Conservation (phyloP, 2,329 filamentous ascomycete species). For the Calonectria fujianensis region DNA sequence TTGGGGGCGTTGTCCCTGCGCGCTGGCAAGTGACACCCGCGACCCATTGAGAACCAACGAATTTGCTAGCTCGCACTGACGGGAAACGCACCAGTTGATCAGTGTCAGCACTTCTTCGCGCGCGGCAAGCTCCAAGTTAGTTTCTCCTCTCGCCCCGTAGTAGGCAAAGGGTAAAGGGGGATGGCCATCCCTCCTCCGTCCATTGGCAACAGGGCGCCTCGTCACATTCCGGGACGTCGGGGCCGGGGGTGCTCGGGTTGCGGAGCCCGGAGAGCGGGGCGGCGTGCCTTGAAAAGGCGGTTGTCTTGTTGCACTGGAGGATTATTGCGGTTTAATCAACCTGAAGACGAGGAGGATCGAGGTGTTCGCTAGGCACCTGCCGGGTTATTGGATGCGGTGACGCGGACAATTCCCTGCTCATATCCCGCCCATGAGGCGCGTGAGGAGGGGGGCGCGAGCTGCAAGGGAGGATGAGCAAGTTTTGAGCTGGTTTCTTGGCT, state of each 20-base stretch:
- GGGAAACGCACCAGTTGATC: slow-evolving; percentile 7
- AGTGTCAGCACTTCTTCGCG: neutral
- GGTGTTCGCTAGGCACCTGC: neutral
- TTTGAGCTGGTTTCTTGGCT: slow-evolving; percentile 29
- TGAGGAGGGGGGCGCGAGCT: slow-evolving; percentile 1
- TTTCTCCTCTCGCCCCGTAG: neutral
- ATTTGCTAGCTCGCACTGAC: neutral
- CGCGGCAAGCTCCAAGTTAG: slow-evolving; percentile 17
- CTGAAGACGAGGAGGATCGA: neutral
- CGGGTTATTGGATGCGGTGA: slow-evolving; percentile 11
- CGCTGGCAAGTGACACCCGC: neutral
- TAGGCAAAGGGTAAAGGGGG: neutral
- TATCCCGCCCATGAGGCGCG: neutral
- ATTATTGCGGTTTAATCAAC: slow-evolving; percentile 10
- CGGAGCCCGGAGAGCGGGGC: slow-evolving; percentile 1
- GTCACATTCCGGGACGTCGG: neutral
- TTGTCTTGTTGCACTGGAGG: neutral
- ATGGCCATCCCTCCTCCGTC: neutral
- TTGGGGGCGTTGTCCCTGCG: neutral
- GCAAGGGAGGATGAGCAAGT: slow-evolving; percentile 12
- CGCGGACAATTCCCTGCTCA: neutral
- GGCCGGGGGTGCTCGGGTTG: neutral
- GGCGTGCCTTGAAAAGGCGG: neutral
- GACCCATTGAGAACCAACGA: neutral
- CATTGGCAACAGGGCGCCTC: neutral